Evolutionary conservation across 2,329 filamentous ascomycete genomes (phyloP).

Genomic region (Fusarium irregulare): DNA sequence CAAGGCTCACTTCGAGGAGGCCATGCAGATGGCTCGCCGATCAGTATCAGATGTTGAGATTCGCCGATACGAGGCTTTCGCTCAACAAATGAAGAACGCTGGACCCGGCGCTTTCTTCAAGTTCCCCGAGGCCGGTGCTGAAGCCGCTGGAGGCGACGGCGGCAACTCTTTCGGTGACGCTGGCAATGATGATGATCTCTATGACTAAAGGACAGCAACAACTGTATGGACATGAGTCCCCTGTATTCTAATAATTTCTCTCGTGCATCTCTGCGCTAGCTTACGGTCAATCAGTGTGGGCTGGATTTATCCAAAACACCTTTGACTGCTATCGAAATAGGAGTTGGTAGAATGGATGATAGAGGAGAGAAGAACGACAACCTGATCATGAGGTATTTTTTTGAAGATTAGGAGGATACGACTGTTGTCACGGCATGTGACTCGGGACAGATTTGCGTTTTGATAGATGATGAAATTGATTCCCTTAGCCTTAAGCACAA

Average conservation of each 20-base stretch:
- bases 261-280: conserved; percentile 51
- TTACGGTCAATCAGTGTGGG: conserved; percentile 32
- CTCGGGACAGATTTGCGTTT: conserved; percentile 39
- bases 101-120: conserved; percentile 98
- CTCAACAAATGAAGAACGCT: conserved; percentile 98
- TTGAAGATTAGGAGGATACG: conserved; percentile 22
- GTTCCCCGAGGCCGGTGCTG: conserved; percentile 80
- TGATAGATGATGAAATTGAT: conserved; percentile 51
- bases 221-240: conserved; percentile 43
- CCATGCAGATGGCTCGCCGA: conserved; percentile 92
- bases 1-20: conserved; percentile 97
- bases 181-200: conserved; percentile 96
- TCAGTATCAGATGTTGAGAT: conserved; percentile 98
- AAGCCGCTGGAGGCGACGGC: conserved; percentile 70
- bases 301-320: conserved; percentile 42
- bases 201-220: conserved; percentile 73
- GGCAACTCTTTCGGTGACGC: conserved; percentile 80
- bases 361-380: conserved; percentile 40
- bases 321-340: conserved; percentile 47
- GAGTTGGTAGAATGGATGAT: conserved; percentile 54
- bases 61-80: conserved; percentile 96
- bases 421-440: conserved; percentile 24
- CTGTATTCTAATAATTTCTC: conserved; percentile 63
- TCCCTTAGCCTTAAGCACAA: conserved; percentile 35
- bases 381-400: conserved; percentile 26